Conservation (phyloP, 371 early-diverging fungal genomes). For the Chytridium lagenaria region DNA sequence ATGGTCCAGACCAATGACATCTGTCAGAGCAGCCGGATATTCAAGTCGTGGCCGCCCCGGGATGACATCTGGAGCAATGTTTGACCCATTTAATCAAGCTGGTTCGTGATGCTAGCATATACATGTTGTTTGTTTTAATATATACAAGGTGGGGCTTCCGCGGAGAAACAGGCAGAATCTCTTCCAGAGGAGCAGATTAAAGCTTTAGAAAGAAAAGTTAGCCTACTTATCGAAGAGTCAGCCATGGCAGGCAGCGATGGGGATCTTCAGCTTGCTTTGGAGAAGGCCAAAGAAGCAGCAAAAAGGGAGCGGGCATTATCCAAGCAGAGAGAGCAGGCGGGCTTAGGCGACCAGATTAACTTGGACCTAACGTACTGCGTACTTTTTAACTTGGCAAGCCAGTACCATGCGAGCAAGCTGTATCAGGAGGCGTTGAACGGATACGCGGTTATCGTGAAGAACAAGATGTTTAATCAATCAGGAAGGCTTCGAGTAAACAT, state of each 20-base stretch:
- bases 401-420: slow-evolving; percentile 57
- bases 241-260: slow-evolving; percentile 46
- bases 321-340: slow-evolving; percentile 58
- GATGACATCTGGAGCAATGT: slow-evolving; percentile 42
- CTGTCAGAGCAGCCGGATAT: slow-evolving; percentile 61
- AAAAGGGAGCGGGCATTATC: slow-evolving; percentile 57
- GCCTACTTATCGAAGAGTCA: slow-evolving; percentile 51
- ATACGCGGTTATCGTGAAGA: slow-evolving; percentile 59
- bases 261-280: slow-evolving; percentile 53
- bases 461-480: slow-evolving; percentile 62
- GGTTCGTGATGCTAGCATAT: slow-evolving; percentile 25
- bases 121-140: neutral
- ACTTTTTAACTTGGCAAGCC: slow-evolving; percentile 60
- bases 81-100: slow-evolving; percentile 62
- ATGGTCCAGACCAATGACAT: slow-evolving; percentile 59
- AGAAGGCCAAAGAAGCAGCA: slow-evolving; percentile 63
- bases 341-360: slow-evolving; percentile 55
- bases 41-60: slow-evolving; percentile 55
- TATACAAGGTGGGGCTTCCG: neutral
- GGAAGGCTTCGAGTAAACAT: slow-evolving; percentile 63
- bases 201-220: slow-evolving; percentile 51
- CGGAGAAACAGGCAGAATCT: slow-evolving; percentile 45
- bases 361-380: slow-evolving; percentile 63
- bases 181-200: slow-evolving; percentile 59
- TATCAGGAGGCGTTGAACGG: slow-evolving; percentile 61